Percentiles rank a stretch among this genome's conserved stretches.
Evolutionary conservation across 1,284 basidiomycete genomes (phyloP).

Genomic region (Cryptococcus wingfieldii): DNA sequence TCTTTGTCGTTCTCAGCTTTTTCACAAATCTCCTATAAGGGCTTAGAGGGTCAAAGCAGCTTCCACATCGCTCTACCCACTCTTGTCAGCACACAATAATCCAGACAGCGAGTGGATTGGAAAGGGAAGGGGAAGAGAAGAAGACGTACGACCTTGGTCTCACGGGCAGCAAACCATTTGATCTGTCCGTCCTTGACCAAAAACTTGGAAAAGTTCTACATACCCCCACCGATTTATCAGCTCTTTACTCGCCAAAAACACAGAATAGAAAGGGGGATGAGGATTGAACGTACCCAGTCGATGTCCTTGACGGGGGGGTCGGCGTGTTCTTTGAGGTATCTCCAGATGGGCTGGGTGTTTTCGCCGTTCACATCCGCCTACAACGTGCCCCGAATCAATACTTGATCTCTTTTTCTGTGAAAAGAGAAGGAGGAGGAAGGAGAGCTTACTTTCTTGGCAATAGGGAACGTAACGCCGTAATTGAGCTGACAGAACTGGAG

Average conservation of each 20-base stretch:
- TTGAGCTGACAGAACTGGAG: conserved; percentile 58
- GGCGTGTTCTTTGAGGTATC: conserved; percentile 49
- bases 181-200: conserved; percentile 52
- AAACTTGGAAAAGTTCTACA: conserved; percentile 52
- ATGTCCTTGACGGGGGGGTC: conserved; percentile 44
- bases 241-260: background rate
- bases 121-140: background rate
- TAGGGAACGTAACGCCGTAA: conserved; percentile 76
- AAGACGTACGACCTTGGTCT: conserved; percentile 47
- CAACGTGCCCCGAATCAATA: background rate
- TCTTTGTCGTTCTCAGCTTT: background rate
- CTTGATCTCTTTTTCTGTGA: background rate
- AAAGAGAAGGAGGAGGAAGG: background rate
- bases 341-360: conserved; percentile 52
- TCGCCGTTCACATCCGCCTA: conserved; percentile 52
- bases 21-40: background rate
- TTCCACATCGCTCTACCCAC: conserved; percentile 31
- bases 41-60: conserved; percentile 18
- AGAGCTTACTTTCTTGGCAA: conserved; percentile 64
- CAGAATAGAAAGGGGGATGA: background rate
- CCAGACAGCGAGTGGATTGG: background rate
- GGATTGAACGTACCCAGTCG: conserved; percentile 38
- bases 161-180: conserved; percentile 51
- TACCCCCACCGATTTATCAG: background rate
- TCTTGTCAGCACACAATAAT: background rate